These are phyloP conservation scores for Penicillium sp. DNA, from an alignment of 2,329 filamentous ascomycete genomes.

Conservation along the genomic window DNA sequence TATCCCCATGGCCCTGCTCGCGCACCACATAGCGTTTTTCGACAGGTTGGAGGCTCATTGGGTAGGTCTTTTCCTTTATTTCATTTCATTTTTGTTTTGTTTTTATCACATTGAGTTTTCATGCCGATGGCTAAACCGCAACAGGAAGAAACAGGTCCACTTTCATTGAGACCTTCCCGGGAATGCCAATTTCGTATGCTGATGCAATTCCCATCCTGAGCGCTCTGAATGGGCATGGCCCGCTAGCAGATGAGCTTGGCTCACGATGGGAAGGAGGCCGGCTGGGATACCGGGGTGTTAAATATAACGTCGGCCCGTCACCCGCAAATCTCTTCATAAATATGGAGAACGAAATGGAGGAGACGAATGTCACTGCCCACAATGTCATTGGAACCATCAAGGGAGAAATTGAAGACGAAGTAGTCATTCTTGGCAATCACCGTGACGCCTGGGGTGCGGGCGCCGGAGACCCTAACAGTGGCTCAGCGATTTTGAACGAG, in stretches of 20 bases:
- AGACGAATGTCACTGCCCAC: conserved; percentile 19
- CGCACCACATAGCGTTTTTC: not conserved
- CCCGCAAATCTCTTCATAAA: conserved; percentile 19
- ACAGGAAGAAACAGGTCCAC: not conserved
- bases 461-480: conserved; percentile 53
- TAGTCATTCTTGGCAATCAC: conserved; percentile 53
- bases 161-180: too few relatives aligned
- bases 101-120: too few relatives aligned
- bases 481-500: conserved; percentile 50
- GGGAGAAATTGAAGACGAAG: conserved; percentile 32
- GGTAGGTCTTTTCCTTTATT: not conserved
- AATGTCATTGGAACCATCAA: conserved; percentile 25
- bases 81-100: too few relatives aligned
- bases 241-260: not conserved
- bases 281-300: conserved; percentile 7
- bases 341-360: conserved; percentile 20
- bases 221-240: conserved; percentile 1
- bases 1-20: conserved; percentile 3
- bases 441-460: conserved; percentile 55
- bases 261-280: conserved; percentile 13
- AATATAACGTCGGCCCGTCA: conserved; percentile 17
- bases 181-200: conserved; percentile 5
- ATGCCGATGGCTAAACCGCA: too few relatives aligned
- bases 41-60: not conserved
- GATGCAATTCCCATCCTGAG: conserved; percentile 4